Conservation (phyloP, 805 yeast species). For the Kodamaea nitidulidarum region DNA sequence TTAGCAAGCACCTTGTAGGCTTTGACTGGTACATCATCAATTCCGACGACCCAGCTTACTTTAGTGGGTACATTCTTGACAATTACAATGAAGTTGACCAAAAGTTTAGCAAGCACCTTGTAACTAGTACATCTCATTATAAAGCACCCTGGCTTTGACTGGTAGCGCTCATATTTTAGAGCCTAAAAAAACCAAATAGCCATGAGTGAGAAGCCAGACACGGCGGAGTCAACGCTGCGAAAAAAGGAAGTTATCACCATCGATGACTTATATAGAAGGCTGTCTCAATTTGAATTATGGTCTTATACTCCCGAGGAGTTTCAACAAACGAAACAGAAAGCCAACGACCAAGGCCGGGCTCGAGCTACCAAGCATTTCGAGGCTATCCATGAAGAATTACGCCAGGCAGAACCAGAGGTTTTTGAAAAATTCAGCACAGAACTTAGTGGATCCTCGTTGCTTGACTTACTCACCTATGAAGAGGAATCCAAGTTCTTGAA, state of each 20-base stretch:
- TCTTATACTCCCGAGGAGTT: constrained; percentile 66
- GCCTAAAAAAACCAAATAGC: background rate
- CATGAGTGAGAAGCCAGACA: constrained; percentile 2
- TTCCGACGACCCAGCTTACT: no score
- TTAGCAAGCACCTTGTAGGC: no score
- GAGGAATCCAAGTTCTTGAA: constrained; percentile 70
- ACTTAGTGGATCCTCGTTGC: constrained; percentile 29
- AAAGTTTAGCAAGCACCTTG: no score
- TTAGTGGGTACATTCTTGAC: no score
- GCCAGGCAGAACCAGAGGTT: constrained; percentile 24
- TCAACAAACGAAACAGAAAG: constrained; percentile 40
- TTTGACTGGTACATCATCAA: no score
- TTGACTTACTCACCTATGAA: constrained; percentile 48
- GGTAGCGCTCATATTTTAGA: constrained; percentile 1
- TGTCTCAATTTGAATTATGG: constrained; percentile 84
- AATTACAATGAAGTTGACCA: no score
- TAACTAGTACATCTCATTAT: constrained; percentile 4
- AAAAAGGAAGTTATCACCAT: constrained; percentile 41
- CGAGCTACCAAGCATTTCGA: constrained; percentile 32
- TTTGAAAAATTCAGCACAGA: constrained; percentile 26
- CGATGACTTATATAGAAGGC: constrained; percentile 85
- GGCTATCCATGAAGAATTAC: constrained; percentile 16
- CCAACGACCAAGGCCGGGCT: constrained; percentile 53
- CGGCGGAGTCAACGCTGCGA: constrained; percentile 2
- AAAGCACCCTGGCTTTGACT: background rate